Percentiles rank a stretch among this genome's conserved stretches.
Evolutionary conservation across 2,329 filamentous ascomycete genomes (phyloP).

Genomic region (Botryosphaeria agaves): DNA sequence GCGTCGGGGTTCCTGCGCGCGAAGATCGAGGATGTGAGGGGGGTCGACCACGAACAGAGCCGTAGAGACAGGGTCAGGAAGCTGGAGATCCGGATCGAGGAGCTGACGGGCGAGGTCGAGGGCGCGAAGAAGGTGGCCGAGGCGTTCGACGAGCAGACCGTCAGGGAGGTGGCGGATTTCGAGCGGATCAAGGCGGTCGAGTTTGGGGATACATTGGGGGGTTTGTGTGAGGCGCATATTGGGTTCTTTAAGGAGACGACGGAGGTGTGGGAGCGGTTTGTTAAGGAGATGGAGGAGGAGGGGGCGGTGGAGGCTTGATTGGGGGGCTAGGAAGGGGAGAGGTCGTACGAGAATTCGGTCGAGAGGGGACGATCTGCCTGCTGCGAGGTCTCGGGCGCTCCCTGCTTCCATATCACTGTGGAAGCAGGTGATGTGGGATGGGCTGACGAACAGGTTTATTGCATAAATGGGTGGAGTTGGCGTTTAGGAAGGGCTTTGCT

Average conservation of each 20-base stretch:
- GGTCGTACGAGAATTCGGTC: too few species aligned
- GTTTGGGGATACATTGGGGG: constrained; percentile 74
- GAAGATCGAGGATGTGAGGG: constrained; percentile 92
- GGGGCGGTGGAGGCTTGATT: constrained; percentile 19
- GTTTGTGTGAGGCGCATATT: constrained; percentile 69
- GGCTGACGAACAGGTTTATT: too few species aligned
- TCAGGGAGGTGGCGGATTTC: constrained; percentile 84
- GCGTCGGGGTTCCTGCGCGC: constrained; percentile 78
- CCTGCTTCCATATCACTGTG: too few species aligned
- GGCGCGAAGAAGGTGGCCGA: constrained; percentile 72
- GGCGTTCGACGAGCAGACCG: constrained; percentile 90
- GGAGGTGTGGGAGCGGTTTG: constrained; percentile 74
- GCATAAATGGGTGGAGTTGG: too few species aligned
- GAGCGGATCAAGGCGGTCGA: constrained; percentile 91
- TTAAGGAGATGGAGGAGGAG: constrained; percentile 72
- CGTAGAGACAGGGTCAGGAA: constrained; percentile 76
- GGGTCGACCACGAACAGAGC: constrained; percentile 88
- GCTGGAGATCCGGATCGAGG: constrained; percentile 81
- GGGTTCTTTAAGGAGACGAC: constrained; percentile 69
- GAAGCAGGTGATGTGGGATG: too few species aligned
- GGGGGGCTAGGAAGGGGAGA: too few species aligned
- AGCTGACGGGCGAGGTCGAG: constrained; percentile 79
- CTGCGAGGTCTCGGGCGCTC: too few species aligned
- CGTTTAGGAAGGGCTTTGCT: too few species aligned
- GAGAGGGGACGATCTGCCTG: too few species aligned